phyloP scores from a whole-genome alignment of 768 basidiomycete species.

The Brasilioporus rufonigricans region DNA sequence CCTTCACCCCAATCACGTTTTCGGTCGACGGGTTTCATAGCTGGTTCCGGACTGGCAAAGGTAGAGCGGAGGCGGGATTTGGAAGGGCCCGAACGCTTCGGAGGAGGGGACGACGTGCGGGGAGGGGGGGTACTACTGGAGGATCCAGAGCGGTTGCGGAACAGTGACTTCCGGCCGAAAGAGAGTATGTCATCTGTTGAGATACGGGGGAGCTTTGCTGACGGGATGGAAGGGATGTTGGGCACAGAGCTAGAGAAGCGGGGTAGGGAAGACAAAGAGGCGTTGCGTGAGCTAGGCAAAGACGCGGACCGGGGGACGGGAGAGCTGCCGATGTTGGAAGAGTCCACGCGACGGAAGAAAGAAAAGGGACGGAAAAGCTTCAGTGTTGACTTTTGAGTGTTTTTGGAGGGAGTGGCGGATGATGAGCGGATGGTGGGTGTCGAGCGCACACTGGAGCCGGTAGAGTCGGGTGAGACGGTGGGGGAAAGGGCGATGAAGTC shows the following conservation, averaged over 20 bases:
- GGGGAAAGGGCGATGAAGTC: conserved; percentile 14
- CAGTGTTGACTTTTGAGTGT: conserved; percentile 7
- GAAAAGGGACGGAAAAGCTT: conserved; percentile 22
- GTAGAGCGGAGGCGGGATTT: conserved; percentile 20
- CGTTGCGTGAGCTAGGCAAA: conserved; percentile 11
- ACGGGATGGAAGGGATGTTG: conserved; percentile 9
- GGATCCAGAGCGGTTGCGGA: conserved; percentile 27
- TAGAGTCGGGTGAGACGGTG: conserved; percentile 18
- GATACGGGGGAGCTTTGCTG: conserved; percentile 15
- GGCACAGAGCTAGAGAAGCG: conserved; percentile 15
- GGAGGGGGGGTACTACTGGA: neutral
- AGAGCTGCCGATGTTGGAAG: conserved; percentile 8
- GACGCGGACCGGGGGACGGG: conserved; percentile 10
- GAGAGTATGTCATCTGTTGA: conserved; percentile 33
- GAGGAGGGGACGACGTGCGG: conserved; percentile 17
- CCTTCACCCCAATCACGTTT: conserved; percentile 5
- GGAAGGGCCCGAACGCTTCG: neutral
- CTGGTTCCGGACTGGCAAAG: conserved; percentile 17
- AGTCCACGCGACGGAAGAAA: conserved; percentile 17
- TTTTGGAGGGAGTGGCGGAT: neutral
- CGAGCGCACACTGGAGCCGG: conserved; percentile 19
- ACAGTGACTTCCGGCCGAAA: conserved; percentile 29
- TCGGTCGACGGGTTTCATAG: neutral
- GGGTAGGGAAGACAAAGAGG: conserved; percentile 14
- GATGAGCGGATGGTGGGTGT: conserved; percentile 22